These are phyloP conservation scores for Ramularia endophylla DNA, from an alignment of 2,329 filamentous ascomycete genomes.

Conservation along the genomic window DNA sequence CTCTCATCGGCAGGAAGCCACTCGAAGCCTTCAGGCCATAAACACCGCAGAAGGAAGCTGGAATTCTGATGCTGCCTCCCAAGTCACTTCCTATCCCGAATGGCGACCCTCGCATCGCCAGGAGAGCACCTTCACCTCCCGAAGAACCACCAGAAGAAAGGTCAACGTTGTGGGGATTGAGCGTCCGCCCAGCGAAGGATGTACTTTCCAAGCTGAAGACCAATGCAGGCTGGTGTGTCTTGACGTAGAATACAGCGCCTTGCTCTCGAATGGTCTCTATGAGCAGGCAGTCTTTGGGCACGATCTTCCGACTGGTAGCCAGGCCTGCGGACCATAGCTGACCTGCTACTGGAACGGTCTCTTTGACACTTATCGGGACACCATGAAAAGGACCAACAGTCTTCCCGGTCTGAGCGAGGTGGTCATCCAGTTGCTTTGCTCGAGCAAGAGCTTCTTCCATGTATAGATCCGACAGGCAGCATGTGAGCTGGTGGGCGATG, in stretches of 20 bases:
- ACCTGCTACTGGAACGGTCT: constrained; percentile 14
- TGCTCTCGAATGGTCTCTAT: constrained; percentile 10
- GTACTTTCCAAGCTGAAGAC: constrained; percentile 17
- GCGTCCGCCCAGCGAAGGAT: constrained; percentile 4
- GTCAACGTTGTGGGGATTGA: constrained; percentile 17
- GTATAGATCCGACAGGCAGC: constrained; percentile 17
- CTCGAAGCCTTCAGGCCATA: constrained; percentile 36
- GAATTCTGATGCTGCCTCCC: constrained; percentile 63
- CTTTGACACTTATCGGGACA: constrained; percentile 16
- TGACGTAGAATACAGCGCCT: constrained; percentile 19
- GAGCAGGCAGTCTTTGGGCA: constrained; percentile 10
- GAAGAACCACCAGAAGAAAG: constrained; percentile 14
- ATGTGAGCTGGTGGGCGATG: constrained; percentile 16
- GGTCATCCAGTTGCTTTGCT: constrained; percentile 13
- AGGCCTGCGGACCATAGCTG: constrained; percentile 5
- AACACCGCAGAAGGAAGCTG: constrained; percentile 63
- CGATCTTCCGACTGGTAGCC: background rate
- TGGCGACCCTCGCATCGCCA: constrained; percentile 53
- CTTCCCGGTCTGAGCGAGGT: constrained; percentile 11
- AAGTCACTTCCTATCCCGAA: constrained; percentile 60
- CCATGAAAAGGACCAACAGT: constrained; percentile 16
- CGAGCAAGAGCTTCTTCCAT: constrained; percentile 15
- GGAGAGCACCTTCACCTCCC: constrained; percentile 52
- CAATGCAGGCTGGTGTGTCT: constrained; percentile 14
- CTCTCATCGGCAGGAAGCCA: constrained; percentile 36